A percentile compares a stretch with the other conserved stretches of the same genome.
Evolutionary conservation across 805 yeast species (phyloP).

Genomic region (Metschnikowia bowlesiae): DNA sequence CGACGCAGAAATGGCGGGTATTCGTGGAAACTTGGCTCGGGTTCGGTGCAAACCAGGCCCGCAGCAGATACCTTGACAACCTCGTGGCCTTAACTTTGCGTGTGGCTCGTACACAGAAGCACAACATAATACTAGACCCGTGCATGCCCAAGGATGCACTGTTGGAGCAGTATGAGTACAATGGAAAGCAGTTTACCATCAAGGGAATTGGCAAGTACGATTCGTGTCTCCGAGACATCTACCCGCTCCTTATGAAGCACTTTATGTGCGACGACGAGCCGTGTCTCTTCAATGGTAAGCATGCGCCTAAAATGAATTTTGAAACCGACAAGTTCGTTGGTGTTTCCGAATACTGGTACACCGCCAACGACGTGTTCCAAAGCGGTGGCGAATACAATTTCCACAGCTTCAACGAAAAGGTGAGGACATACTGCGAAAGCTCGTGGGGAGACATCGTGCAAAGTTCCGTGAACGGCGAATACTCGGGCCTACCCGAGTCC

Average conservation of each 20-base stretch:
- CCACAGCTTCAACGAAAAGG: conserved; percentile 58
- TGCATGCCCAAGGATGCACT: conserved; percentile 69
- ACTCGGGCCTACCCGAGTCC: conserved; percentile 48
- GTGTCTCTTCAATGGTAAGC: conserved; percentile 91
- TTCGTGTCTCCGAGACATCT: conserved; percentile 63
- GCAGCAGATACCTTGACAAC: conserved; percentile 62
- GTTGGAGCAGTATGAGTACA: conserved; percentile 40
- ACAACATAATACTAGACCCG: conserved; percentile 52
- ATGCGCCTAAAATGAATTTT: conserved; percentile 85
- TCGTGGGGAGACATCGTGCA: conserved; percentile 59
- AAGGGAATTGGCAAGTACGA: conserved; percentile 78
- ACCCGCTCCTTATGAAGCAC: conserved; percentile 74
- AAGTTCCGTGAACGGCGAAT: conserved; percentile 51
- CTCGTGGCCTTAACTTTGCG: conserved; percentile 35
- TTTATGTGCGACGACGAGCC: conserved; percentile 84
- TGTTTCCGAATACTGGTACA: conserved; percentile 95
- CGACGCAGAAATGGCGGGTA: conserved; percentile 69
- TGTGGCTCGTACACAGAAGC: conserved; percentile 4
- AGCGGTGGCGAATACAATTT: conserved; percentile 88
- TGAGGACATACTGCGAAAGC: conserved; percentile 68
- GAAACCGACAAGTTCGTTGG: conserved; percentile 82
- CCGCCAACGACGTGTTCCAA: conserved; percentile 85
- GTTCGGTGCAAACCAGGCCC: conserved; percentile 94
- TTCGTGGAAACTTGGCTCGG: conserved; percentile 98
- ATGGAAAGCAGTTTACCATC: conserved; percentile 46